Conservation (phyloP, 73 alveolate species). For the Paramecium primaurelia region DNA sequence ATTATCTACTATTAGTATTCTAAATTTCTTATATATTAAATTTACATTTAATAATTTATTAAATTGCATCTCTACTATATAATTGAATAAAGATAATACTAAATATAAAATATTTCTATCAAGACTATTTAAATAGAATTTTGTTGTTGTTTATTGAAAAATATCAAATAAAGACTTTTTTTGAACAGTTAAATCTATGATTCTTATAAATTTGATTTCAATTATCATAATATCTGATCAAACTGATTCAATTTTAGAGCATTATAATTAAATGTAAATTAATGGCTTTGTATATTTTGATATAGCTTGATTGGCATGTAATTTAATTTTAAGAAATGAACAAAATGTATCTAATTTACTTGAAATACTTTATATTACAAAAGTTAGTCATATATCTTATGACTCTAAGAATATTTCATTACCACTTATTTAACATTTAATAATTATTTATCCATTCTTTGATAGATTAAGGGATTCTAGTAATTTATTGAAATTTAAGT, state of each 20-base stretch:
- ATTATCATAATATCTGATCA: background rate
- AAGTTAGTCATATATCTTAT: background rate
- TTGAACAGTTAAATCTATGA: background rate
- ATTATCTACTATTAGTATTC: slow-evolving; percentile 69
- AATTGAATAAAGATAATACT: slow-evolving; percentile 28
- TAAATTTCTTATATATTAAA: background rate
- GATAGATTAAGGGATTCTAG: background rate
- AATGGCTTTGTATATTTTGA: background rate
- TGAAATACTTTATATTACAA: background rate
- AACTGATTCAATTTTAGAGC: background rate
- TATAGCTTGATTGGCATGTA: background rate
- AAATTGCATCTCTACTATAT: slow-evolving; percentile 71
- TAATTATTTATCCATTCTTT: background rate
- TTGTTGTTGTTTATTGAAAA: background rate
- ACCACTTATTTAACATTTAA: background rate
- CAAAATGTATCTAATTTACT: background rate
- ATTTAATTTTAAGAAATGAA: background rate
- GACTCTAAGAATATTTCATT: background rate
- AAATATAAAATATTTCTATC: background rate
- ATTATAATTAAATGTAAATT: background rate
- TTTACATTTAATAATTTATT: slow-evolving; percentile 68
- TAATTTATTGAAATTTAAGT: background rate
- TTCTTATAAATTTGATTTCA: background rate
- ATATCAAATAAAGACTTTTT: background rate
- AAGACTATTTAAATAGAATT: background rate